phyloP scores from a whole-genome alignment of 257 asterid genomes.

The Solanum medicagineum region DNA sequence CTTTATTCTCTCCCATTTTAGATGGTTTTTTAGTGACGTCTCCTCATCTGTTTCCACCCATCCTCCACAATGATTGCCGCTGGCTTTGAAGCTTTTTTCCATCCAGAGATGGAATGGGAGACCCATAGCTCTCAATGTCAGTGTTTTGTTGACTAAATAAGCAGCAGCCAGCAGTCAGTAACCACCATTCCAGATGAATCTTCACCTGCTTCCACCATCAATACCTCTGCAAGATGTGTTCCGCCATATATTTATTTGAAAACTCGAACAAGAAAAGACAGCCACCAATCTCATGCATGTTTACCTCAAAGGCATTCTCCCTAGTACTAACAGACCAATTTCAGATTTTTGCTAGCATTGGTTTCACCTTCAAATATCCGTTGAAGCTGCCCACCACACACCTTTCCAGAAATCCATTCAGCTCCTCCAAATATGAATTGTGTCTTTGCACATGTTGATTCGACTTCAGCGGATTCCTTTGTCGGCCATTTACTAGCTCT shows the following conservation, averaged over 20 bases:
- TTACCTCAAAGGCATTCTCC: not conserved
- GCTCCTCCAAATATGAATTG: not conserved
- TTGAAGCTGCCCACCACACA: not conserved
- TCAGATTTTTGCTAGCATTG: not conserved
- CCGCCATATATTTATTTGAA: not conserved
- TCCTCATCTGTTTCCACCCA: not conserved
- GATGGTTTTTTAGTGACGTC: not conserved
- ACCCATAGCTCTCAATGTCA: not conserved
- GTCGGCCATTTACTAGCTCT: not conserved
- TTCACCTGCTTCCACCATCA: not conserved
- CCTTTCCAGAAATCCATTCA: not conserved
- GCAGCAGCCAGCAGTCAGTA: not conserved
- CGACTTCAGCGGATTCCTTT: not conserved
- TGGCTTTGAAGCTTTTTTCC: not conserved
- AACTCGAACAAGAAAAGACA: not conserved
- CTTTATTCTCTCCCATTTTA: not conserved
- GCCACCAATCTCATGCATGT: not conserved
- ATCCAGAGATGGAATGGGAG: not conserved
- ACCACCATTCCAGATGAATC: not conserved
- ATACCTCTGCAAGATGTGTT: not conserved
- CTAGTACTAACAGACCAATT: not conserved
- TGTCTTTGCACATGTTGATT: not conserved
- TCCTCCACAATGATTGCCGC: not conserved
- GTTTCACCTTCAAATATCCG: not conserved
- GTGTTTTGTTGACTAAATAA: not conserved